Evolutionary conservation across 2,329 filamentous ascomycete species (phyloP), one percentile per base, ranked within the genome.

Genomic region (Phialophora verrucosa): DNA sequence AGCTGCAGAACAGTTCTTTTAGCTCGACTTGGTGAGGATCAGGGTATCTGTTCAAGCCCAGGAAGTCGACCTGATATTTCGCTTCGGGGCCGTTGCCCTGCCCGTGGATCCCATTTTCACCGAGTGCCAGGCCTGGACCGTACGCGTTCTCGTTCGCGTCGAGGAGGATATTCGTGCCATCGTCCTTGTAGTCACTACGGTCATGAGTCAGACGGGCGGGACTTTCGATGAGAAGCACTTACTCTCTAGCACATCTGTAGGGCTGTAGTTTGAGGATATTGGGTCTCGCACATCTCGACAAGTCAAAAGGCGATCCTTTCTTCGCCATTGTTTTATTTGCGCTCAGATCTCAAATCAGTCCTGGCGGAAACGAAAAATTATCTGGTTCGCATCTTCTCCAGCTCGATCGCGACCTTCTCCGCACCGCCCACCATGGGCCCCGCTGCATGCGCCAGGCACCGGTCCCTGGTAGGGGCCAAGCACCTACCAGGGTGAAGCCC

Each of bases 71-170:
- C 66, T 23, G 89, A 83, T 31, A 83, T 82, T 3, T 78, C 76
- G 38, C 74, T 69, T 62, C 53, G 6, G 29, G n/a, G 4, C 25
- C 53, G 17, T 35, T 31, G 53, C 27, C 29, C 17, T 75, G 71
- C 11, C 79, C 74, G 38, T 80, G 80, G 50, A 70, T 71, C 29
- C 73, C 75, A 1, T 80, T 76, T 56, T 82, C 78, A 59, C 83
- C 76, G 11, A 85, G 79, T 58, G 83, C 81, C 57, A 97, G 82
- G 1, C 91, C 90, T 0, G 95, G 94, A 0, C 95, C 95, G 75
- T 90, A 97, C 66, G 95, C 93, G 76, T 99, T 99, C 82, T 99
- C 95, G 75, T 99, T 99, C 73, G 95, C 95, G 77, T 99, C 95
- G 71, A 99, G 90, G 60, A 99, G 89, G 74, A 98, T 88, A 76